Conservation (phyloP, 352 stramenopile genomes). For the Phytophthora sojae region DNA sequence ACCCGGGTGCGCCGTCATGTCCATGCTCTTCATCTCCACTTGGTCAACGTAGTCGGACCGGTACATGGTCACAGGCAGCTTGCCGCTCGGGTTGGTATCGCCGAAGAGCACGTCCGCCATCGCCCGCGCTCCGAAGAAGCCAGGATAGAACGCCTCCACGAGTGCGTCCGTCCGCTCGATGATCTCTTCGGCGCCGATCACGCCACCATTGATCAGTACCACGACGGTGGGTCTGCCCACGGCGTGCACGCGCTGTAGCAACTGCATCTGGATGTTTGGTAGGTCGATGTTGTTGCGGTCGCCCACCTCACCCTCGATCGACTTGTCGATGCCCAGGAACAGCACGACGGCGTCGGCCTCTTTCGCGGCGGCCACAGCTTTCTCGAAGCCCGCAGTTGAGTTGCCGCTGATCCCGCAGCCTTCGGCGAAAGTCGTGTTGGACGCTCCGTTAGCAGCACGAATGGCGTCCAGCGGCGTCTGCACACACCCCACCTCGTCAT, state of each 20-base stretch:
- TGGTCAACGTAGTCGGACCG: constrained; percentile 75
- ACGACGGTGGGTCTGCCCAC: constrained; percentile 76
- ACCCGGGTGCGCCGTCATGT: constrained; percentile 90
- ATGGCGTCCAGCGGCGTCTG: constrained; percentile 80
- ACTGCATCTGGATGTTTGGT: constrained; percentile 73
- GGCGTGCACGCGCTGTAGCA: constrained; percentile 72
- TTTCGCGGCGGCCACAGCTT: constrained; percentile 48
- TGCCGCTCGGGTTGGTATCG: constrained; percentile 78
- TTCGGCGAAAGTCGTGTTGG: constrained; percentile 44
- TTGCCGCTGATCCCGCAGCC: constrained; percentile 75
- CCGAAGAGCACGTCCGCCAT: constrained; percentile 89
- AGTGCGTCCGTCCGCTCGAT: constrained; percentile 70
- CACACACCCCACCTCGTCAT: constrained; percentile 69
- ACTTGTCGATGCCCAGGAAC: constrained; percentile 85
- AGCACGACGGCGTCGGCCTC: constrained; percentile 70
- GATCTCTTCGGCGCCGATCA: constrained; percentile 81
- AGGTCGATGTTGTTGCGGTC: constrained; percentile 84
- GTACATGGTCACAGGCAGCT: constrained; percentile 91
- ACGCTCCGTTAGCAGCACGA: constrained; percentile 41
- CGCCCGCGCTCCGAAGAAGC: constrained; percentile 82
- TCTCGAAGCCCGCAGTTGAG: constrained; percentile 61
- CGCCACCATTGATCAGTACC: constrained; percentile 90
- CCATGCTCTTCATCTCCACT: constrained; percentile 90
- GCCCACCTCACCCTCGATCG: constrained; percentile 74
- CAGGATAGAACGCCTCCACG: constrained; percentile 85